Evolutionary conservation across 192 early-diverging fungal species (phyloP).

Genomic region (Coemansia sp.): DNA sequence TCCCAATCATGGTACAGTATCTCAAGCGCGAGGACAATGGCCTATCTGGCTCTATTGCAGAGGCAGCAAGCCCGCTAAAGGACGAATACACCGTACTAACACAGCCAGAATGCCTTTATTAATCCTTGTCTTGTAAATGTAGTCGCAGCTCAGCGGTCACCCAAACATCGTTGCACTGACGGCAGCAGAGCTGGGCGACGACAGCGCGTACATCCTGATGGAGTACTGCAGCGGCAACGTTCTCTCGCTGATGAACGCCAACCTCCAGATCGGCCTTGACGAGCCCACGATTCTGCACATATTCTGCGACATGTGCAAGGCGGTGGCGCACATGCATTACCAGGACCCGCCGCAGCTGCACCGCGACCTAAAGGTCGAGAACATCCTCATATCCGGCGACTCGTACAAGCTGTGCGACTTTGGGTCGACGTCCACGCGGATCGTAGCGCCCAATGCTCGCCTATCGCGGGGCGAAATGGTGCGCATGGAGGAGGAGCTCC

Average conservation of each 20-base stretch:
- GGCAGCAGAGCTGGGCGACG: constrained; percentile 67
- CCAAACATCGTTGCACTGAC: constrained; percentile 81
- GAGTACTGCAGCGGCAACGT: constrained; percentile 82
- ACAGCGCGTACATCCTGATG: constrained; percentile 87
- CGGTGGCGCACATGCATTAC: constrained; percentile 92
- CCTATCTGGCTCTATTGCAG: not conserved
- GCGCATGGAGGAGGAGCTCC: constrained; percentile 86
- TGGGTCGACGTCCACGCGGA: constrained; percentile 74
- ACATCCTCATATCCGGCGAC: constrained; percentile 63
- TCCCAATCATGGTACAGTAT: constrained; percentile 66
- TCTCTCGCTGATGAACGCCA: constrained; percentile 81
- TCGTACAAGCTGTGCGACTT: constrained; percentile 95
- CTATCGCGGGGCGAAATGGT: constrained; percentile 70
- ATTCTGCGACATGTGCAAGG: constrained; percentile 83
- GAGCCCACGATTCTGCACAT: constrained; percentile 89
- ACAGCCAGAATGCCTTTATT: not conserved
- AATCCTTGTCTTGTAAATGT: constrained; percentile 2
- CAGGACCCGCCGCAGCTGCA: constrained; percentile 80
- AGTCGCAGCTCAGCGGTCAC: constrained; percentile 72
- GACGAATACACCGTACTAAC: not conserved
- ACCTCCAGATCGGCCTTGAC: constrained; percentile 69
- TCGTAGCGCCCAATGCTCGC: constrained; percentile 20
- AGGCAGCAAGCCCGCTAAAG: not conserved
- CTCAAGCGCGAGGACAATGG: not conserved
- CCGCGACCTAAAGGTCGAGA: constrained; percentile 87